A percentile compares a stretch with the other conserved stretches of the same genome.
These are phyloP conservation scores for Monilinia polystroma DNA, from an alignment of 2,329 filamentous ascomycete species.

Conservation along the genomic window DNA sequence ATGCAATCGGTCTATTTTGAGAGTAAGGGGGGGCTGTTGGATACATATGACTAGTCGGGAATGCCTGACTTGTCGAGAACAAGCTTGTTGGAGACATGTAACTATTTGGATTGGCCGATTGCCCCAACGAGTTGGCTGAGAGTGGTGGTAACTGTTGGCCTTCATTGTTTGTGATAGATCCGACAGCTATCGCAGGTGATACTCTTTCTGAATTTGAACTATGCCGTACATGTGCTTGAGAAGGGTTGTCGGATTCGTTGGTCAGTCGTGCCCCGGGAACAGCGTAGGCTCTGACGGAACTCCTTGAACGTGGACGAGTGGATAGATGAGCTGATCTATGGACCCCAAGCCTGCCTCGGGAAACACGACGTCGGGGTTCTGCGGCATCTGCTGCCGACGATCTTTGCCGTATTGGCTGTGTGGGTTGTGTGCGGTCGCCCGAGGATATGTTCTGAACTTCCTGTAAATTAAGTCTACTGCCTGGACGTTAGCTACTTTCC, in stretches of 20 bases:
- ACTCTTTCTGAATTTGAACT: slow-evolving; percentile 11
- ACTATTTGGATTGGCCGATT: background rate
- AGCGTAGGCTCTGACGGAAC: slow-evolving; percentile 29
- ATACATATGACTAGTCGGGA: background rate
- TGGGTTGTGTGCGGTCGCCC: background rate
- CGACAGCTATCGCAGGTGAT: slow-evolving; percentile 17
- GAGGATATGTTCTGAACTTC: background rate
- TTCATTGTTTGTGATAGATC: slow-evolving; percentile 2
- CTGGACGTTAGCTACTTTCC: slow-evolving; percentile 6
- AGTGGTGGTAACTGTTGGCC: background rate
- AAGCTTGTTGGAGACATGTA: background rate
- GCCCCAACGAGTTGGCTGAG: background rate
- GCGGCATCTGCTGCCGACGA: slow-evolving; percentile 1
- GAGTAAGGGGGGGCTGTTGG: background rate
- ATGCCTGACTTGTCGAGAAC: background rate
- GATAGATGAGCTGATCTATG: slow-evolving; percentile 27
- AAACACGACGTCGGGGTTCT: slow-evolving; percentile 32
- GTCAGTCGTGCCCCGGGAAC: slow-evolving; percentile 2
- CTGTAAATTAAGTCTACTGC: slow-evolving; percentile 11
- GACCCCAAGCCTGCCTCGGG: slow-evolving; percentile 30
- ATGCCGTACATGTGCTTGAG: background rate
- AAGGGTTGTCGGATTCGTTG: slow-evolving; percentile 1
- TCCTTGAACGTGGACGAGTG: slow-evolving; percentile 29
- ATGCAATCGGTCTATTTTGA: background rate
- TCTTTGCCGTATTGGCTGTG: background rate